Percentiles rank a stretch among this genome's conserved stretches.
phyloP scores from a whole-genome alignment of 176 grass and related monocot genomes.

The Carex kokanica region DNA sequence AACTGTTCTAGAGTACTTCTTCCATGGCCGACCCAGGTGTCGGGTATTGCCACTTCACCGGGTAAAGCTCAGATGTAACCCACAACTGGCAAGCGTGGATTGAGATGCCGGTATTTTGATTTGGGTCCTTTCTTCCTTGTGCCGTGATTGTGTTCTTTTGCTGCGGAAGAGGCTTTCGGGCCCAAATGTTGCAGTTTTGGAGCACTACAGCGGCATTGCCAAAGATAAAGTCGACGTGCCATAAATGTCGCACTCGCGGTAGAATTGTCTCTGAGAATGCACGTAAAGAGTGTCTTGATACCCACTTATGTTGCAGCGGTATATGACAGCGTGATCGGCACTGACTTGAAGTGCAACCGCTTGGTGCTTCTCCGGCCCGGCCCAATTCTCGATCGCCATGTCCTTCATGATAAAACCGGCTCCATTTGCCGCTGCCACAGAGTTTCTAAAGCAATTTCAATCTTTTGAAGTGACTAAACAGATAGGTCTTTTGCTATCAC shows the following conservation, averaged over 20 bases:
- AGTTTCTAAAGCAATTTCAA: not conserved
- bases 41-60: slow-evolving; percentile 8
- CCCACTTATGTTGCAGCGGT: slow-evolving; percentile 49
- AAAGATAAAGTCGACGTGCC: slow-evolving; percentile 70
- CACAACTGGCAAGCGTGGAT: slow-evolving; percentile 46
- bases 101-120: slow-evolving; percentile 68
- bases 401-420: slow-evolving; percentile 51
- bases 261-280: slow-evolving; percentile 64
- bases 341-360: slow-evolving; percentile 47
- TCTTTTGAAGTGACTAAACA: not conserved
- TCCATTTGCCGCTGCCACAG: slow-evolving; percentile 29
- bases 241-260: slow-evolving; percentile 58
- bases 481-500: not conserved
- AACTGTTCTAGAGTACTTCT: slow-evolving; percentile 47
- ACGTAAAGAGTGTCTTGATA: slow-evolving; percentile 65
- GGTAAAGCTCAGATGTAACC: slow-evolving; percentile 31
- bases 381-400: slow-evolving; percentile 55
- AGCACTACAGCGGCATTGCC: slow-evolving; percentile 66
- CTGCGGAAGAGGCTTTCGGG: slow-evolving; percentile 35
- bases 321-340: slow-evolving; percentile 56
- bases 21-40: slow-evolving; percentile 74
- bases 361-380: slow-evolving; percentile 44
- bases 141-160: slow-evolving; percentile 70
- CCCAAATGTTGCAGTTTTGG: slow-evolving; percentile 67
- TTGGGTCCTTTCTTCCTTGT: slow-evolving; percentile 48